Base-by-base conservation (phyloP, 2,329 filamentous ascomycete species). In the Fonsecaea multimorphosa region DNA sequence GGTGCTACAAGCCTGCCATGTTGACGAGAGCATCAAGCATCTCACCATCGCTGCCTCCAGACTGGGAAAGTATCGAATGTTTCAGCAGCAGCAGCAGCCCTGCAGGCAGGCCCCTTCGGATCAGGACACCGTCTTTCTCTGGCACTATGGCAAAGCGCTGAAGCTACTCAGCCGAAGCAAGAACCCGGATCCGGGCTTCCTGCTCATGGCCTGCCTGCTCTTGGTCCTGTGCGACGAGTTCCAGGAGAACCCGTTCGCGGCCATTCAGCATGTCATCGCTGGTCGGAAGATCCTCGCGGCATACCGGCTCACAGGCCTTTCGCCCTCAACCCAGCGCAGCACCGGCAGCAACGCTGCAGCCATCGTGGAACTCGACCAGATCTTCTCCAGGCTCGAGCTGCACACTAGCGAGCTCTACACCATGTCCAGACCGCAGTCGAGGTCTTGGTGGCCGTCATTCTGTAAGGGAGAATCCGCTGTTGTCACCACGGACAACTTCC, bases 1-100 rank as follows among this genome's bases (percentile, higher is more conserved):
- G 0, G 70, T 75, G 8, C 67, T 75, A 44, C 74, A 74, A 52
- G 71, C 71, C 3, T 72, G 68, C 46, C 70, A 72, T 40, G 61
- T 71, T 8, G 72, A 74, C 44, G 68, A 68, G 46, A 68, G 69
- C 1, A 63, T 76, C 54, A 73, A 72, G 60, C 73, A 76, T 56
- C 68, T 73, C 12, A 66, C 73, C 57, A 67, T 75, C n/a, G 73
- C 73, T 2, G 60, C 62, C 2, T 54, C 67, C 16, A 24, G 56
- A 5, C 24, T 66, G 7, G 65, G 63, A 3, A n/a, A n/a, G n/a
- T n/a, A n/a, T n/a, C n/a, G n/a, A n/a, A n/a, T n/a, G n/a, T 32
- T 11, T 22, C 46, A 54, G 16, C 58, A 32, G 29, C n/a, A 14
- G n/a, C 34, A 2, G 4, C 19, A 24, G 16, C 19, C 9, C 4